phyloP scores from a whole-genome alignment of 306 rosid species.

The Argentina anserina region DNA sequence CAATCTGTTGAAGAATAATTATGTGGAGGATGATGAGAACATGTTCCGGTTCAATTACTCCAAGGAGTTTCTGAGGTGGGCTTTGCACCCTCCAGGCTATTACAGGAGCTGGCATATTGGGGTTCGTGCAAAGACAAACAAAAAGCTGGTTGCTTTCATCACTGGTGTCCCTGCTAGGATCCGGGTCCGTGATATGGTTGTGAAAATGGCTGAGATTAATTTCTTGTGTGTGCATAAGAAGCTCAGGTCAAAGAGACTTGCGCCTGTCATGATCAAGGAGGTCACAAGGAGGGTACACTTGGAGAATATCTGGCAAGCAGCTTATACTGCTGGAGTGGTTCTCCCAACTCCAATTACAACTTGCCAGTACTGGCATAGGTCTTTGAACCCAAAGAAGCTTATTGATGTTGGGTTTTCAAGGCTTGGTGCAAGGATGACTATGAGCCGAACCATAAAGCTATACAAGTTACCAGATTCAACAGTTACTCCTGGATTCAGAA shows the following conservation, averaged over 20 bases:
- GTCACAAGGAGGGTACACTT: slow-evolving; percentile 94
- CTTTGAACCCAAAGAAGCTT: slow-evolving; percentile 88
- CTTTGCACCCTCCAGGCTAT: slow-evolving; percentile 87
- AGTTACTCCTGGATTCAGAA: slow-evolving; percentile 77
- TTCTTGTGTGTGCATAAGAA: slow-evolving; percentile 92
- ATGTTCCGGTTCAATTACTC: slow-evolving; percentile 94
- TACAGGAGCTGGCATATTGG: slow-evolving; percentile 89
- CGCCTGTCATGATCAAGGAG: slow-evolving; percentile 98
- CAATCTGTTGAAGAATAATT: slow-evolving; percentile 72
- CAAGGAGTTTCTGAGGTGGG: slow-evolving; percentile 88
- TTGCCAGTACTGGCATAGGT: slow-evolving; percentile 97
- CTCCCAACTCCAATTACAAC: slow-evolving; percentile 89
- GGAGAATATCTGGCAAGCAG: slow-evolving; percentile 96
- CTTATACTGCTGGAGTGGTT: slow-evolving; percentile 93
- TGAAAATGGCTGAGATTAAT: slow-evolving; percentile 89
- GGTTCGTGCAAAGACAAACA: slow-evolving; percentile 78
- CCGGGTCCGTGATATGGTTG: slow-evolving; percentile 62
- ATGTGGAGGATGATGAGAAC: slow-evolving; percentile 92
- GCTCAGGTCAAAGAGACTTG: slow-evolving; percentile 95
- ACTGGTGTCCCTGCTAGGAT: slow-evolving; percentile 88
- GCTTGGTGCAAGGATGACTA: slow-evolving; percentile 97
- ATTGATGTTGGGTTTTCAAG: slow-evolving; percentile 97
- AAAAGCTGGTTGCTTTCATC: slow-evolving; percentile 91
- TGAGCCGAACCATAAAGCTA: slow-evolving; percentile 91
- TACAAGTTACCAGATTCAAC: slow-evolving; percentile 86